phyloP scores from a whole-genome alignment of 129 eudicot species.

The Rutidosis leptorrhynchoides region DNA sequence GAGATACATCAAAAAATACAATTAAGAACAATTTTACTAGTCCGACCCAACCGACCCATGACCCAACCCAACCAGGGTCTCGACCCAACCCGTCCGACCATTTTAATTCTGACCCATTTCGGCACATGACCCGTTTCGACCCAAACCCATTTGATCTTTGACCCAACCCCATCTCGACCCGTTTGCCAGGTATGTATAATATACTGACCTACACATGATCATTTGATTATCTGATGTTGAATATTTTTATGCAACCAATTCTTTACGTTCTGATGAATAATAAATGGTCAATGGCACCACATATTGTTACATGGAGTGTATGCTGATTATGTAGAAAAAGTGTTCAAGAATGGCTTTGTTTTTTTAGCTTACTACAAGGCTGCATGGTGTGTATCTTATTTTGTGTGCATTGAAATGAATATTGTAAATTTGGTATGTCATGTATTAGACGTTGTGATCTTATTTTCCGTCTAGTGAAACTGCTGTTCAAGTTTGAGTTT shows the following conservation, averaged over 20 bases:
- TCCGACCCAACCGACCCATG: too few species aligned
- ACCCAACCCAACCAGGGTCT: too few species aligned
- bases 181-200: too few species aligned
- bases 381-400: constrained; percentile 18
- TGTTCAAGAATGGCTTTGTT: constrained; percentile 9
- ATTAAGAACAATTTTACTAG: too few species aligned
- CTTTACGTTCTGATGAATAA: neutral
- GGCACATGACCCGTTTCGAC: too few species aligned
- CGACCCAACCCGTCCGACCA: too few species aligned
- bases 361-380: constrained; percentile 8
- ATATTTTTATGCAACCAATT: neutral
- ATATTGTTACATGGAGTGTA: constrained; percentile 11
- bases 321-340: constrained; percentile 26
- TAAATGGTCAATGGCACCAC: neutral
- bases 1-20: too few species aligned
- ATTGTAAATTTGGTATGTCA: constrained; percentile 26
- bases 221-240: neutral
- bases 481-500: constrained; percentile 8
- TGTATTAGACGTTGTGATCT: neutral
- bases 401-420: constrained; percentile 16
- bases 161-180: too few species aligned
- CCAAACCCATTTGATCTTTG: too few species aligned
- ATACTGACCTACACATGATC: neutral
- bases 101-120: too few species aligned
- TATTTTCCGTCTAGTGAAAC: neutral